Percentiles rank a stretch among this genome's conserved stretches.
phyloP scores from a whole-genome alignment of 2,329 filamentous ascomycete genomes.

The Rutstroemia sp. region DNA sequence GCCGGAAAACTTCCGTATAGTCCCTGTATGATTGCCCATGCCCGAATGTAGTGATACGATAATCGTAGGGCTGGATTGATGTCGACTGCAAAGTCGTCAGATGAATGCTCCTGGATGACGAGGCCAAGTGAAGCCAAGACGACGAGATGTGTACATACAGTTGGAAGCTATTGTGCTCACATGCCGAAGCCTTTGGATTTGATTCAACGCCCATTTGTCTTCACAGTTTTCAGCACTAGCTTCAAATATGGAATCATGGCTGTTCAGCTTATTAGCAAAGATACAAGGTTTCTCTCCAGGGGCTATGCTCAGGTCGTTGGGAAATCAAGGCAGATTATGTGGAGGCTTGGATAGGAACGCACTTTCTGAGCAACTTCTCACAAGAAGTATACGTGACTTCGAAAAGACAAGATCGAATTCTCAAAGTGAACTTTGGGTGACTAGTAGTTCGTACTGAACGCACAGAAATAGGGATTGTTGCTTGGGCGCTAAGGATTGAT shows the following conservation, averaged over 20 bases:
- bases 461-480: not conserved
- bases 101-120: not conserved
- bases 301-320: not conserved
- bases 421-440: not conserved
- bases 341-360: not conserved
- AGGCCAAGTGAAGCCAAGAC: not conserved
- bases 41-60: slow-evolving; percentile 9
- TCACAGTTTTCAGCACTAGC: not conserved
- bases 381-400: slow-evolving; percentile 14
- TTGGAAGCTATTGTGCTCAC: not conserved
- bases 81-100: not conserved
- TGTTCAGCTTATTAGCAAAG: not conserved
- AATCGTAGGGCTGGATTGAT: not conserved
- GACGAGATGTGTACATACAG: not conserved
- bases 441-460: not conserved
- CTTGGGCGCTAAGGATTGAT: slow-evolving; percentile 1
- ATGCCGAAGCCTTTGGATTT: not conserved
- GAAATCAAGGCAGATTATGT: not conserved
- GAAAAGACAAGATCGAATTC: slow-evolving; percentile 9
- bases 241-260: not conserved
- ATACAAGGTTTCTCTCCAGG: not conserved
- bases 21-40: slow-evolving; percentile 7
- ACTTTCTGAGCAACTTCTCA: slow-evolving; percentile 14
- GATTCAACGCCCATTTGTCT: not conserved
- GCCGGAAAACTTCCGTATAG: not conserved